Evolutionary conservation across 495 filamentous ascomycete genomes (phyloP), one percentile per base, ranked within the genome.

Genomic region (Filosporella fistucella): DNA sequence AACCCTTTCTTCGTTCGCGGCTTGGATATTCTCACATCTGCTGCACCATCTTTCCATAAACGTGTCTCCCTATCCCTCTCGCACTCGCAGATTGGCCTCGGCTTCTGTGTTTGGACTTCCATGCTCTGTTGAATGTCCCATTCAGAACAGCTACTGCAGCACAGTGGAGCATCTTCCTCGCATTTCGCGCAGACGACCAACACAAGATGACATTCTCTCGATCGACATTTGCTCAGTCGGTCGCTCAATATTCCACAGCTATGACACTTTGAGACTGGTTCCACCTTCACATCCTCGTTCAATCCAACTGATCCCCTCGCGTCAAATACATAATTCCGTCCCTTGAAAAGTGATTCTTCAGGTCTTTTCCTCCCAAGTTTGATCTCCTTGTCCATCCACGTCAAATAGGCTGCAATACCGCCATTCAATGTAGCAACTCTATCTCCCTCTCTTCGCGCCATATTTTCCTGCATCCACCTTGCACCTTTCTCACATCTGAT

Each of bases 311-410:
- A 49, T 1, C 58, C 58, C 33, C 58, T 30, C 2, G 58, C 58
- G 42, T 61, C 58, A 40, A 61, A 61, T 16, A 61, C 58, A 26
- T 52, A 61, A 33, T 61, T 61, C 21, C 43, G 33, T 9, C 58
- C 58, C 26, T 45, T 46, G 33, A 61, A 61, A 8, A 61, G 33
- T 18, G 37, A 45, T 1, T 61, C 55, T 21, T 28, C 18, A 1
- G 51, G n/a, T 29, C 25, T 30, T 24, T 50, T 61, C 17, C 49
- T 48, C 21, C 55, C 55, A 12, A 18, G 11, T 5, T 30, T 25
- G 14, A 61, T 51, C 24, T 61, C 58, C 16, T 52, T 39, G 12
- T 58, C 51, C 47, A 61, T 52, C 58, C 58, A 61, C 10, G 49
- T 40, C 11, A 61, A 18, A 45, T 61, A 61, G 16, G 58, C 49